Evolutionary conservation across 106 monocot genomes (phyloP).

Genomic region (Chionographis japonica): DNA sequence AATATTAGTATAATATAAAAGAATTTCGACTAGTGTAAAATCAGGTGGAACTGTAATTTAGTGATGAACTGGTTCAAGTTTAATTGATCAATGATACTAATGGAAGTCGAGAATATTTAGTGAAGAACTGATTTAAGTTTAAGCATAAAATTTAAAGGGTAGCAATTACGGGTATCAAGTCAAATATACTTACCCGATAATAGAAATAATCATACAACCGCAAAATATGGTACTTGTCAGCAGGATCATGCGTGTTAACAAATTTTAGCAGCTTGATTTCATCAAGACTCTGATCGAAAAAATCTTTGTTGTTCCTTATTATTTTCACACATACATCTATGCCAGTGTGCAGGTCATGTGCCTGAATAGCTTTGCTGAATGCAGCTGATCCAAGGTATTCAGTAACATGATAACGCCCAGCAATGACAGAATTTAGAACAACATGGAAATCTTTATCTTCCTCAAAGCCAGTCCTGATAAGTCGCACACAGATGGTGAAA

Average conservation of each 20-base stretch:
- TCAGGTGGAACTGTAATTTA: too few species aligned
- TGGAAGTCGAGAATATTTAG: too few species aligned
- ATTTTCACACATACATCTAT: constrained; percentile 67
- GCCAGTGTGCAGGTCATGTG: constrained; percentile 63
- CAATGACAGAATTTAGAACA: constrained; percentile 56
- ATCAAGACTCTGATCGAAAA: constrained; percentile 69
- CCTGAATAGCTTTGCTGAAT: constrained; percentile 71
- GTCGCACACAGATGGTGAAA: neutral
- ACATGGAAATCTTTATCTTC: constrained; percentile 64
- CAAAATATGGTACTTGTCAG: constrained; percentile 54
- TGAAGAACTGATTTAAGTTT: too few species aligned
- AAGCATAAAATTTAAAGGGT: too few species aligned
- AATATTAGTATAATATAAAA: too few species aligned
- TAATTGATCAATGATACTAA: too few species aligned
- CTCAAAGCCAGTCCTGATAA: constrained; percentile 59
- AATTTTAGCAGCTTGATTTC: constrained; percentile 65
- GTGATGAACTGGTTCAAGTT: too few species aligned
- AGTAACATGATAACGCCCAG: constrained; percentile 61
- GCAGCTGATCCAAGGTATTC: constrained; percentile 63
- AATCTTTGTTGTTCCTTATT: constrained; percentile 68
- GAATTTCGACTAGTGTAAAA: too few species aligned
- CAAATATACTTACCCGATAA: constrained; percentile 30
- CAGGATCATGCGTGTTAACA: constrained; percentile 65
- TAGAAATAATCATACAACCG: constrained; percentile 67
- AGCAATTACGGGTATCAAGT: neutral